Evolutionary conservation across 805 yeast species (phyloP).

Genomic region (Teunomyces atbi): DNA sequence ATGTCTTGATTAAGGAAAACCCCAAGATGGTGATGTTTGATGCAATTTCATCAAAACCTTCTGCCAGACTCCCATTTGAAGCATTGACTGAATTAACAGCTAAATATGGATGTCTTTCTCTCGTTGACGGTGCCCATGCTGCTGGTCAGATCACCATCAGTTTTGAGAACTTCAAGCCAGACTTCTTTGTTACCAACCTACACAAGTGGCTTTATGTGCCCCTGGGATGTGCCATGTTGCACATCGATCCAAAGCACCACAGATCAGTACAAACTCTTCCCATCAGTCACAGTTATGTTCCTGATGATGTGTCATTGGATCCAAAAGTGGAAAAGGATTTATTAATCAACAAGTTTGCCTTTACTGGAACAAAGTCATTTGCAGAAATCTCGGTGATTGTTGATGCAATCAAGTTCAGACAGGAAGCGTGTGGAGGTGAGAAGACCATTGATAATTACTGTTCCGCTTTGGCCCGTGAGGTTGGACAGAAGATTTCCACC

Average conservation of each 20-base stretch:
- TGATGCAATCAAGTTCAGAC: slow-evolving; percentile 54
- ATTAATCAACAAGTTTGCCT: slow-evolving; percentile 47
- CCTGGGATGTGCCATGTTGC: slow-evolving; percentile 56
- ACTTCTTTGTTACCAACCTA: slow-evolving; percentile 58
- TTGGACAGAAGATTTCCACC: slow-evolving; percentile 37
- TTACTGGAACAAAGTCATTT: slow-evolving; percentile 50
- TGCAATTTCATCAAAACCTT: slow-evolving; percentile 64
- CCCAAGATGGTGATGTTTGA: slow-evolving; percentile 52
- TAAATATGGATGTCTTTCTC: slow-evolving; percentile 46
- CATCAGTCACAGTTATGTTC: slow-evolving; percentile 47
- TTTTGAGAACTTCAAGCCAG: slow-evolving; percentile 47
- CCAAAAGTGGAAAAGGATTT: slow-evolving; percentile 20
- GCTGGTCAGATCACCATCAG: slow-evolving; percentile 53
- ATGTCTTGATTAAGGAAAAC: slow-evolving; percentile 17
- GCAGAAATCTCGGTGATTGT: slow-evolving; percentile 42
- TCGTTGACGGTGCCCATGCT: slow-evolving; percentile 74
- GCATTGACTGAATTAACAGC: slow-evolving; percentile 45
- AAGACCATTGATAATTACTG: slow-evolving; percentile 49
- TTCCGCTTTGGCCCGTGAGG: slow-evolving; percentile 41
- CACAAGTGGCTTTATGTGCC: slow-evolving; percentile 72
- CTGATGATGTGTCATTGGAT: slow-evolving; percentile 25
- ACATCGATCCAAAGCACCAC: slow-evolving; percentile 54
- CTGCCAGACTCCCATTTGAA: slow-evolving; percentile 55
- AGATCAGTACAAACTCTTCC: slow-evolving; percentile 54
- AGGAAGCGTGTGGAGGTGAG: slow-evolving; percentile 60